phyloP scores from a whole-genome alignment of 2,329 filamentous ascomycete genomes.

The Colletotrichum sidae region DNA sequence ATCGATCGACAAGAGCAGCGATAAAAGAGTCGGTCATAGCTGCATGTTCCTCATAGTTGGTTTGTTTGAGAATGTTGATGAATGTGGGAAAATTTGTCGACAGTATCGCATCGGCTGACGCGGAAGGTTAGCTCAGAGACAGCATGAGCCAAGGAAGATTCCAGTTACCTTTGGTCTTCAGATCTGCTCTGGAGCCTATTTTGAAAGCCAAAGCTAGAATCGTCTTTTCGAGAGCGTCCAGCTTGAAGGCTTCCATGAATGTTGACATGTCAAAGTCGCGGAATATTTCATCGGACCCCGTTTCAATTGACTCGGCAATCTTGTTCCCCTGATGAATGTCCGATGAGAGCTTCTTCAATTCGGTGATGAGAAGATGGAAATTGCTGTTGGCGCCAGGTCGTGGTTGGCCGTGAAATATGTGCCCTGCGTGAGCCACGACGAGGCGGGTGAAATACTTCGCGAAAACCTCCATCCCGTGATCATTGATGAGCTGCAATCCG shows the following conservation, averaged over 20 bases:
- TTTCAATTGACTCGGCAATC: conserved; percentile 94
- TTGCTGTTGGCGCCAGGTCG: conserved; percentile 82
- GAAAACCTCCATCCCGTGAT: conserved; percentile 99
- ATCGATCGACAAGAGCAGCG: conserved; percentile 84
- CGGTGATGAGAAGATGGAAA: conserved; percentile 83
- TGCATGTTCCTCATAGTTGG: conserved; percentile 71
- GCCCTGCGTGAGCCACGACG: conserved; percentile 88
- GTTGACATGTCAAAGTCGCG: conserved; percentile 95
- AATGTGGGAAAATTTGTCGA: conserved; percentile 83
- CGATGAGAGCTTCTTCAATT: conserved; percentile 87
- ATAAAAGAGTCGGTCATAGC: conserved; percentile 78
- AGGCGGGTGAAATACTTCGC: conserved; percentile 95
- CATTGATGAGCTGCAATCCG: conserved; percentile 83
- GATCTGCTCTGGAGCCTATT: conserved; percentile 79
- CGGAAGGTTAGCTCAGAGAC: conserved; percentile 57
- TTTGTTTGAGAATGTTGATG: conserved; percentile 78
- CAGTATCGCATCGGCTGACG: conserved; percentile 86
- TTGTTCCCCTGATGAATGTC: conserved; percentile 86
- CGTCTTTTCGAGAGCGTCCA: conserved; percentile 89
- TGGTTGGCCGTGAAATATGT: conserved; percentile 87
- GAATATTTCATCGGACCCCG: conserved; percentile 90
- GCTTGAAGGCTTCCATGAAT: conserved; percentile 95
- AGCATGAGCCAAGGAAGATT: conserved; percentile 34
- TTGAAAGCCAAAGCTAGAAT: conserved; percentile 91
- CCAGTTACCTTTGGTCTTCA: conserved; percentile 86